phyloP scores from a whole-genome alignment of 208 protist genomes.

The Perkinsela sp. region DNA sequence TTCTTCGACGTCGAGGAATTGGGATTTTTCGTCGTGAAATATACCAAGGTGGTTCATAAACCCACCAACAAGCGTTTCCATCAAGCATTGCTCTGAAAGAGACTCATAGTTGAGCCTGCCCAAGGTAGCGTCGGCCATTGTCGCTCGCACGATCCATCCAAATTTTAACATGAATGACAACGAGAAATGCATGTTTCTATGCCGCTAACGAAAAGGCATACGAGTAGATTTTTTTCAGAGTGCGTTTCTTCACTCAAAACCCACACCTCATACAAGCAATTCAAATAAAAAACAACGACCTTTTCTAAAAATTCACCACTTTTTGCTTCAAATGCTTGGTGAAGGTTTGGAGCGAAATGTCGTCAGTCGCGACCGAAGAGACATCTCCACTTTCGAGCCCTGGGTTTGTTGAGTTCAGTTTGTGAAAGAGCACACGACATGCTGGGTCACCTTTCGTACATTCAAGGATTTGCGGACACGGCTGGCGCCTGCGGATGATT shows the following conservation, averaged over 20 bases:
- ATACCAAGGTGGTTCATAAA: neutral
- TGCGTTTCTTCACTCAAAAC: too few relatives aligned
- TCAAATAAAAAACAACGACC: too few relatives aligned
- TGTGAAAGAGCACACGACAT: slow-evolving; percentile 84
- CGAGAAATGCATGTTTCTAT: neutral
- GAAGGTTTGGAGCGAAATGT: slow-evolving; percentile 83
- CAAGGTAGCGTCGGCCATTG: neutral
- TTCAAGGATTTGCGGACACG: slow-evolving; percentile 76
- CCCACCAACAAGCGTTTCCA: neutral
- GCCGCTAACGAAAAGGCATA: too few relatives aligned
- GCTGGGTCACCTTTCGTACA: slow-evolving; percentile 79
- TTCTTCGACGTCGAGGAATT: neutral
- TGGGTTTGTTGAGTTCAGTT: slow-evolving; percentile 67
- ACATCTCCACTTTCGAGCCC: slow-evolving; percentile 24
- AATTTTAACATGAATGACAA: neutral
- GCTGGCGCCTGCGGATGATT: slow-evolving; percentile 66
- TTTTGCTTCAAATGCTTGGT: slow-evolving; percentile 86
- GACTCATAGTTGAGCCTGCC: neutral
- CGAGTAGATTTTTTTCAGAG: too few relatives aligned
- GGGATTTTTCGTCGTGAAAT: neutral
- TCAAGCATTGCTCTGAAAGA: neutral
- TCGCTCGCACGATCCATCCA: neutral
- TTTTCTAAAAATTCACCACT: slow-evolving; percentile 27
- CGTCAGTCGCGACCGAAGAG: slow-evolving; percentile 84
- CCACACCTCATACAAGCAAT: too few relatives aligned